Evolutionary conservation across 2,329 filamentous ascomycete species (phyloP), one percentile per base, ranked within the genome.

Genomic region (Pseudogymnoascus sp.): DNA sequence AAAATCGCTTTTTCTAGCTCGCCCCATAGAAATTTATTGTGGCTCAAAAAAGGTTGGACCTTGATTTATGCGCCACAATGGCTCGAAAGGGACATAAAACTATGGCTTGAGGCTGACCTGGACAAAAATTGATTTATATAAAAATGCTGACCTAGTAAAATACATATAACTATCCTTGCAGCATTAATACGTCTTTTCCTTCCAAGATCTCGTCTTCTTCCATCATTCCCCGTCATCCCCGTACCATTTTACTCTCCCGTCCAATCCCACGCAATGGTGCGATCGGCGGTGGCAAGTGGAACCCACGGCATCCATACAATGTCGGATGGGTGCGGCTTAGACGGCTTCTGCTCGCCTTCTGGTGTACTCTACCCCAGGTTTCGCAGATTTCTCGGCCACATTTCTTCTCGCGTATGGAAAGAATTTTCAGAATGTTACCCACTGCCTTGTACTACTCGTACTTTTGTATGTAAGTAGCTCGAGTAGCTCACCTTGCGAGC

Each of bases 201-300:
- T n/a, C 43, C 43, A 50, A 50, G 43, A 50, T 50, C 25, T 50
- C 43, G 43, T 50, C 43, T 32, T 50, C 43, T 50, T 50, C 43
- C 43, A 50, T 50, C 43, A 50, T 50, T 16, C n/a, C 37, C 37
- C 43, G 25, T 50, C 43, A 50, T 50, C 43, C 43, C 43, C 43
- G 25, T 50, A 50, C 30, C 43, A 50, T 50, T 50, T 50, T 50
- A 50, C 22, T 41, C 7, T 9, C 3, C 3, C 22, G 22, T 25
- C 22, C 22, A 25, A 25, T 50, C 43, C 25, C 25, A 50, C 43
- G 25, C 25, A 30, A 50, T 50, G 9, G 30, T 50, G 43, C 9
- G 43, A 32, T 50, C 43, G 25, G n/a, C 43, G 43, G 25, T 50
- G 43, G 25, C 43, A 50, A 32, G 43, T 50, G 43, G 43, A 50